Evolutionary conservation across 768 basidiomycete genomes (phyloP).

Genomic region (Jaapia argillacea): DNA sequence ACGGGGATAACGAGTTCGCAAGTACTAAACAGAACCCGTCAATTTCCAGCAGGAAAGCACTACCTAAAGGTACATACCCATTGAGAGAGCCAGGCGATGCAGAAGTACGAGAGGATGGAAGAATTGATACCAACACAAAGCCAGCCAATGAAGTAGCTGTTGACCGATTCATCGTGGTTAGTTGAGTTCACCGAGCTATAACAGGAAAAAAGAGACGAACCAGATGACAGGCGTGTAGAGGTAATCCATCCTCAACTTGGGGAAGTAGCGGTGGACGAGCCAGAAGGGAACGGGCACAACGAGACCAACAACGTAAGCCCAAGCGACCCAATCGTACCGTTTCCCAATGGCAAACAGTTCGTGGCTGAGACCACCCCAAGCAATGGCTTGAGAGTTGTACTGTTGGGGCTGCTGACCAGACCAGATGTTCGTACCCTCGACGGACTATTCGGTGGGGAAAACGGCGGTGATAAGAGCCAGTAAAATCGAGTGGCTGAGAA

Average conservation of each 20-base stretch:
- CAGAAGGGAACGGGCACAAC: slow-evolving; percentile 45
- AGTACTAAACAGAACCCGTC: too few species aligned
- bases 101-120: slow-evolving; percentile 28
- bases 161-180: neutral
- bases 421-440: slow-evolving; percentile 45
- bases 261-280: slow-evolving; percentile 33
- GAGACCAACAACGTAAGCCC: slow-evolving; percentile 37
- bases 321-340: slow-evolving; percentile 41
- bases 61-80: too few species aligned
- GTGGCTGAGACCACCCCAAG: slow-evolving; percentile 48
- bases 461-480: slow-evolving; percentile 37
- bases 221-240: slow-evolving; percentile 37
- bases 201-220: slow-evolving; percentile 13
- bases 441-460: slow-evolving; percentile 23
- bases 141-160: slow-evolving; percentile 37
- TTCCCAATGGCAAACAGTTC: slow-evolving; percentile 34
- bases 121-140: slow-evolving; percentile 42
- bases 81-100: slow-evolving; percentile 35
- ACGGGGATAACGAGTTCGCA: slow-evolving; percentile 31
- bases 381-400: slow-evolving; percentile 43
- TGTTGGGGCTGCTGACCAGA: slow-evolving; percentile 39
- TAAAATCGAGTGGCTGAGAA: too few species aligned
- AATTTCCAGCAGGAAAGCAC: too few species aligned
- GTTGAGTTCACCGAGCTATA: neutral
- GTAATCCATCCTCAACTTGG: slow-evolving; percentile 34